Base-by-base conservation (phyloP, 495 filamentous ascomycete genomes). In the Barbatosphaeria neglecta region DNA sequence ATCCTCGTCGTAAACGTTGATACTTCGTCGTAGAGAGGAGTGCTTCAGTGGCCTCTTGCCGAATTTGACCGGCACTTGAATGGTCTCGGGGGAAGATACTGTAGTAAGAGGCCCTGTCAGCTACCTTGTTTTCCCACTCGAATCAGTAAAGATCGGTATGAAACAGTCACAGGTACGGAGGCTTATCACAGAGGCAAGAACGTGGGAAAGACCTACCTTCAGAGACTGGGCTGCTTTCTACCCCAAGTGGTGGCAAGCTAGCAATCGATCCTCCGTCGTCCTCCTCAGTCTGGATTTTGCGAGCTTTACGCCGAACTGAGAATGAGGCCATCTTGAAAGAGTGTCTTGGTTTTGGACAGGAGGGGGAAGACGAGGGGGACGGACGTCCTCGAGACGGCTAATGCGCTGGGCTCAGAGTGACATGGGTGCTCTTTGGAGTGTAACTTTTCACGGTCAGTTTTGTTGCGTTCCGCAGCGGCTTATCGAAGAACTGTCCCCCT, bases 281-380 rank as follows among this genome's bases (percentile, higher is more conserved):
- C 31, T 84, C 82, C 49, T 80, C 74, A 1, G 77, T 75, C 18
- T 78, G 79, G 51, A 93, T 81, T 60, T 84, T 83, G 47, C 84
- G 80, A 20, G 84, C 73, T 52, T 86, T 86, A 43, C 86, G 77
- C 50, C 84, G 81, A 24, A 78, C 75, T 6, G 68, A 71, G 51
- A 87, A 85, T 1, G 74, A 68, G 35, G 78, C 79, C 64, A 80
- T 89, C 66, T 81, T 83, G 37, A 18, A 13, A 20, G 24, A 24
- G 43, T 3, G 49, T 52, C 41, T 48, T 48, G 41, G 37, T 49
- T 8, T 22, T 24, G 17, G 18, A 23, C 39, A 15, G 4, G 13
- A 3, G 19, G 13, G 11, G 10, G 24, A 10, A 16, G 16, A 9
- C 20, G 2, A 11, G 15, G 5, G 11, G 17, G 19, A 35, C 13